phyloP scores from a whole-genome alignment of 352 stramenopile genomes.

The Globisporangium takayamanum region DNA sequence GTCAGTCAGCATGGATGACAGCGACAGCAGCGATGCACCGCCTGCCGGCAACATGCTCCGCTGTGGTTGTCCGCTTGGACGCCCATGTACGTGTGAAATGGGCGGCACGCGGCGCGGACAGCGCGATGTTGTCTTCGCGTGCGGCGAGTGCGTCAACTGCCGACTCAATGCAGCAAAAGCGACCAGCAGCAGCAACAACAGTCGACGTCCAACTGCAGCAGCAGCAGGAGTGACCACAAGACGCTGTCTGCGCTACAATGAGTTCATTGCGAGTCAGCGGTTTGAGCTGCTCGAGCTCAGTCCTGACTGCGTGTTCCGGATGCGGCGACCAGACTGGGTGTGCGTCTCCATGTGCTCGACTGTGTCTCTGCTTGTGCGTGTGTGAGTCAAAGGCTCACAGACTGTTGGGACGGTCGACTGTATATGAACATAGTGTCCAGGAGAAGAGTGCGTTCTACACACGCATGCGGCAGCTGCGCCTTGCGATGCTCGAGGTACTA shows the following conservation, averaged over 20 bases:
- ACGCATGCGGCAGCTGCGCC: slow-evolving; percentile 49
- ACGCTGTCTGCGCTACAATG: slow-evolving; percentile 45
- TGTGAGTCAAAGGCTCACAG: background rate
- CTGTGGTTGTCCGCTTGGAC: slow-evolving; percentile 53
- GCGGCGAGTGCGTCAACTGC: slow-evolving; percentile 54
- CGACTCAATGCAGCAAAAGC: slow-evolving; percentile 36
- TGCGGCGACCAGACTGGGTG: slow-evolving; percentile 60
- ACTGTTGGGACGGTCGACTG: background rate
- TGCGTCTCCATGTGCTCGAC: slow-evolving; percentile 15
- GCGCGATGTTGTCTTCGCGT: slow-evolving; percentile 11
- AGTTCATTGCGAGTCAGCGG: slow-evolving; percentile 26
- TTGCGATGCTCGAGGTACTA: slow-evolving; percentile 32
- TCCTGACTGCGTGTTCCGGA: slow-evolving; percentile 34
- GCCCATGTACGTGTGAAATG: slow-evolving; percentile 62
- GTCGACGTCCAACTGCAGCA: slow-evolving; percentile 5
- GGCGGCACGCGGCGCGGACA: slow-evolving; percentile 1
- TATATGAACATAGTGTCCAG: slow-evolving; percentile 17
- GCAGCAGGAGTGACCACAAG: slow-evolving; percentile 10
- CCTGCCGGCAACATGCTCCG: slow-evolving; percentile 40
- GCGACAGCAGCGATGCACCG: slow-evolving; percentile 5
- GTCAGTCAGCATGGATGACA: background rate
- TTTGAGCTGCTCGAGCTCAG: slow-evolving; percentile 37
- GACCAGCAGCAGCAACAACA: slow-evolving; percentile 3
- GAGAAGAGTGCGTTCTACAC: slow-evolving; percentile 49
- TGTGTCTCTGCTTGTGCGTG: background rate